Evolutionary conservation across 352 stramenopile genomes (phyloP).

Genomic region (Globisporangium radiosum): DNA sequence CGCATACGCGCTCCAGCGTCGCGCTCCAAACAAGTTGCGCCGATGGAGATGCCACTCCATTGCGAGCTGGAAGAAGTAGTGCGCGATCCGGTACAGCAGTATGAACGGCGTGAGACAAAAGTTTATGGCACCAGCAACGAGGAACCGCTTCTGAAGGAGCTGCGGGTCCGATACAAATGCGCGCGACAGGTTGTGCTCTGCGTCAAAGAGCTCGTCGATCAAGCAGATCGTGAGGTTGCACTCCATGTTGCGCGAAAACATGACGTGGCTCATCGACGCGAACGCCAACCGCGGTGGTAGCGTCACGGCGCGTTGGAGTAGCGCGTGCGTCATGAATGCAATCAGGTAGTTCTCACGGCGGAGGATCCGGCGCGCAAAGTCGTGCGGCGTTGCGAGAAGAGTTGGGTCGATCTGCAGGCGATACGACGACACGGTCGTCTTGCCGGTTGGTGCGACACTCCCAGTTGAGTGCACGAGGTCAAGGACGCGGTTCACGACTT

Average conservation of each 20-base stretch:
- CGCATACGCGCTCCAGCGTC: conserved; percentile 89
- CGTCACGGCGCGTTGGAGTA: conserved; percentile 77
- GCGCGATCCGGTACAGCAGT: conserved; percentile 94
- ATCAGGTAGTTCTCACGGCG: conserved; percentile 98
- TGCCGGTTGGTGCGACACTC: conserved; percentile 66
- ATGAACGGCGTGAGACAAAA: conserved; percentile 96
- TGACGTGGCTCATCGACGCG: conserved; percentile 65
- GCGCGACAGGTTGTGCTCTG: conserved; percentile 67
- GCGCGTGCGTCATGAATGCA: conserved; percentile 93
- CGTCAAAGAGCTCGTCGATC: conserved; percentile 96
- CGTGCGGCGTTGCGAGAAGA: conserved; percentile 70
- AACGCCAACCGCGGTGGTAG: conserved; percentile 71
- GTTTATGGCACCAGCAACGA: conserved; percentile 92
- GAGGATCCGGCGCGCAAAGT: conserved; percentile 96
- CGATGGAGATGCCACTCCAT: conserved; percentile 93
- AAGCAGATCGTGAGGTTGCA: conserved; percentile 95
- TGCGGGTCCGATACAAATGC: conserved; percentile 88
- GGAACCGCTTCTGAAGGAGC: conserved; percentile 90
- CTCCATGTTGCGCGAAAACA: conserved; percentile 90
- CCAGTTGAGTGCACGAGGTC: conserved; percentile 42
- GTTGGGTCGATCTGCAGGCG: conserved; percentile 76
- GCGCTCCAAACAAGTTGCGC: conserved; percentile 92
- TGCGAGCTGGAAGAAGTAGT: conserved; percentile 96
- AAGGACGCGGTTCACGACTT: conserved; percentile 85
- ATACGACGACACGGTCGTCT: conserved; percentile 86